Conservation (phyloP, 2,329 filamentous ascomycete genomes). For the Coniella vitis region DNA sequence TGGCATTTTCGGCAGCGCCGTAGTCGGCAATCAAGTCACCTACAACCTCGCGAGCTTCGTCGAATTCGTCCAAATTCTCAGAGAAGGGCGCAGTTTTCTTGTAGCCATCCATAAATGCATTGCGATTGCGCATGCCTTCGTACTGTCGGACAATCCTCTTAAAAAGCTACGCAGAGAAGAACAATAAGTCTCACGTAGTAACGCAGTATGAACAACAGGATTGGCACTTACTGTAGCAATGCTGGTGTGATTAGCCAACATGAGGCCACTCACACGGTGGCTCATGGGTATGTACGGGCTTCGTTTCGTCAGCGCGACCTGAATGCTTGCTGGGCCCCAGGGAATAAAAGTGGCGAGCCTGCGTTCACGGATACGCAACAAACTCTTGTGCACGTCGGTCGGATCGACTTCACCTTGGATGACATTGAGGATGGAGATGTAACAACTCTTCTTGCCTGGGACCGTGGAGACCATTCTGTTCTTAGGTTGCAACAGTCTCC, state of each 20-base stretch:
- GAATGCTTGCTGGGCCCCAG: constrained; percentile 96
- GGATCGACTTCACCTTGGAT: constrained; percentile 98
- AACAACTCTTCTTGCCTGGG: constrained; percentile 94
- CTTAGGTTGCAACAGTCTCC: constrained; percentile 89
- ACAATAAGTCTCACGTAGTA: constrained; percentile 2
- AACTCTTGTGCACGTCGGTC: constrained; percentile 96
- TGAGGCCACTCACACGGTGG: constrained; percentile 89
- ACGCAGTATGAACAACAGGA: not conserved
- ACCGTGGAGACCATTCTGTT: constrained; percentile 98
- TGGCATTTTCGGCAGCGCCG: constrained; percentile 84
- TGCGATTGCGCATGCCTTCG: constrained; percentile 88
- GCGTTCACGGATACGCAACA: constrained; percentile 90
- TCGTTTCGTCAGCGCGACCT: constrained; percentile 92
- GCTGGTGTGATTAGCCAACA: constrained; percentile 97
- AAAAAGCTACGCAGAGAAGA: constrained; percentile 57
- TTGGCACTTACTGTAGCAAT: constrained; percentile 67
- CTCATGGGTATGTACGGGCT: constrained; percentile 93
- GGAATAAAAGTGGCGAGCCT: constrained; percentile 94
- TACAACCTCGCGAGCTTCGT: constrained; percentile 88
- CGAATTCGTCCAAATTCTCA: constrained; percentile 88
- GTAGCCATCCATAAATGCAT: constrained; percentile 93
- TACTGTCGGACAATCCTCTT: constrained; percentile 90
- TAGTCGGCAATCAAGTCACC: constrained; percentile 89
- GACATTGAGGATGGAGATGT: constrained; percentile 97
- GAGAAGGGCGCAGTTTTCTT: constrained; percentile 92